These are phyloP conservation scores for Teratosphaeria viscida DNA, from an alignment of 2,329 filamentous ascomycete genomes.

Conservation along the genomic window DNA sequence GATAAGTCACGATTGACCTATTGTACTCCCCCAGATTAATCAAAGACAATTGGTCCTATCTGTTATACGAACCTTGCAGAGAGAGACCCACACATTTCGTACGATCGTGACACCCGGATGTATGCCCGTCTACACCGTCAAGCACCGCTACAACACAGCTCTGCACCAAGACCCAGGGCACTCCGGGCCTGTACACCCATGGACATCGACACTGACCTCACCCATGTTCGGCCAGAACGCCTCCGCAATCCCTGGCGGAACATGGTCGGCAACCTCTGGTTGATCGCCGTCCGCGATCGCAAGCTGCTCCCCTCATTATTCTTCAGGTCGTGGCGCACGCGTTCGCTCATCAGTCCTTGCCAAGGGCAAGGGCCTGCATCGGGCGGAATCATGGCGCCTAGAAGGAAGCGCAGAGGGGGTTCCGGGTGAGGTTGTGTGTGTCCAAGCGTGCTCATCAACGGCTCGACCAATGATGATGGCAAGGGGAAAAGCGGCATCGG, in stretches of 20 bases:
- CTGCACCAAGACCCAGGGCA: background rate
- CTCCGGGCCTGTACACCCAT: background rate
- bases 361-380: background rate
- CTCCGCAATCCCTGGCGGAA: background rate
- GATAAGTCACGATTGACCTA: background rate
- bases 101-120: background rate
- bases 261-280: background rate
- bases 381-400: too few relatives aligned
- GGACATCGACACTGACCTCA: background rate
- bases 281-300: background rate
- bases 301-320: background rate
- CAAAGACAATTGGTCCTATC: too few relatives aligned
- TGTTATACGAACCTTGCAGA: too few relatives aligned
- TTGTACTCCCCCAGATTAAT: too few relatives aligned
- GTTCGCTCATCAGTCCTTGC: background rate
- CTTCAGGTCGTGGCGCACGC: background rate
- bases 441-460: too few relatives aligned
- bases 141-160: background rate
- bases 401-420: too few relatives aligned
- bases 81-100: too few relatives aligned
- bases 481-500: too few relatives aligned
- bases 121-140: background rate
- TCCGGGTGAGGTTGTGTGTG: too few relatives aligned
- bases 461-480: too few relatives aligned
- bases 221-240: background rate